Percentiles rank a stretch among this genome's conserved stretches.
Conservation (phyloP, 2,329 filamentous ascomycete species). For the Trichoderma lentiforme region DNA sequence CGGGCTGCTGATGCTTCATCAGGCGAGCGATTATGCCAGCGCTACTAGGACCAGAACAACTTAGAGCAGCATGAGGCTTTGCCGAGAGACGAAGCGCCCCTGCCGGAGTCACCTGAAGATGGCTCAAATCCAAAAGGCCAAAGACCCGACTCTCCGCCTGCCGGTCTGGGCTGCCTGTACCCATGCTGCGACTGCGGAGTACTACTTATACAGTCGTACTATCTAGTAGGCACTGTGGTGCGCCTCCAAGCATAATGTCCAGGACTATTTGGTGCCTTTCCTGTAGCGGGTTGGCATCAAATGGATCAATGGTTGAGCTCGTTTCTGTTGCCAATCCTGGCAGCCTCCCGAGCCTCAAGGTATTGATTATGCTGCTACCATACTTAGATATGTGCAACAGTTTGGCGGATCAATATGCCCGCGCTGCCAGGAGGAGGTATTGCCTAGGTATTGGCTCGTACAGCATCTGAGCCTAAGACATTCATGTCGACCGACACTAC, state of each 20-base stretch:
- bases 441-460: neutral
- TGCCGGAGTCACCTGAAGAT: slow-evolving; percentile 18
- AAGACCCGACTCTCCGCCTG: slow-evolving; percentile 2
- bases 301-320: neutral
- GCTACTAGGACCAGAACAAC: neutral
- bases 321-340: neutral
- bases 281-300: neutral
- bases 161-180: slow-evolving; percentile 5
- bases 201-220: neutral
- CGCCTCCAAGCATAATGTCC: neutral
- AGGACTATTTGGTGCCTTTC: neutral
- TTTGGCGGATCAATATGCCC: neutral
- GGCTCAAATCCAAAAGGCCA: neutral
- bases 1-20: slow-evolving; percentile 1
- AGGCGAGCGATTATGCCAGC: slow-evolving; percentile 1
- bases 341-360: neutral
- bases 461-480: neutral
- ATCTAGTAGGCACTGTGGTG: neutral
- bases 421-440: neutral
- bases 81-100: slow-evolving; percentile 11
- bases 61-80: neutral
- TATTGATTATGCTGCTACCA: neutral
- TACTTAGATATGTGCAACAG: neutral
- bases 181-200: neutral
- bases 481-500: neutral